A percentile compares a stretch with the other conserved stretches of the same genome.
phyloP scores from a whole-genome alignment of 83 land plant genomes.

The Diphasiastrum complanatum region DNA sequence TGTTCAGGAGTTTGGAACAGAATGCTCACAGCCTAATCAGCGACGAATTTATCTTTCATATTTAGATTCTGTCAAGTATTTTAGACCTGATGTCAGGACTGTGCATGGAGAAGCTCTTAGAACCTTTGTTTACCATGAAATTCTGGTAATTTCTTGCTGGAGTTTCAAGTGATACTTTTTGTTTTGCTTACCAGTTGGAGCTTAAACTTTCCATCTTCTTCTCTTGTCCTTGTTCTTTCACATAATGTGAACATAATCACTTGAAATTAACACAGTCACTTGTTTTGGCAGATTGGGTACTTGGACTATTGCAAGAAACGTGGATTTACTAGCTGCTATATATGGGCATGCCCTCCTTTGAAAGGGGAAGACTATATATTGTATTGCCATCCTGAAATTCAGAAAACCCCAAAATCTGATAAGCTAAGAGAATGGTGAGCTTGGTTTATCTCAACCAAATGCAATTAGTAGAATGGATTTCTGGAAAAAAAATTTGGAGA shows the following conservation, averaged over 20 bases:
- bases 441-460: background rate
- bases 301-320: conserved; percentile 93
- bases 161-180: too few species aligned
- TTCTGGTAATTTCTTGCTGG: conserved; percentile 80
- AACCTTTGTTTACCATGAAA: conserved; percentile 98
- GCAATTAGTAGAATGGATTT: too few species aligned
- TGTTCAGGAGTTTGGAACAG: conserved; percentile 98
- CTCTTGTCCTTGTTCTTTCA: too few species aligned
- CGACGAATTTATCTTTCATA: conserved; percentile 96
- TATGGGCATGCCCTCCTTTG: conserved; percentile 99
- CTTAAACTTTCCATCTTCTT: too few species aligned
- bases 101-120: conserved; percentile 88
- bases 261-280: background rate
- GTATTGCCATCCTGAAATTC: conserved; percentile 99
- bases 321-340: conserved; percentile 96
- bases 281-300: conserved; percentile 72
- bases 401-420: conserved; percentile 97
- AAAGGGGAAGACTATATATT: conserved; percentile 98
- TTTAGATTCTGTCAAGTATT: conserved; percentile 95
- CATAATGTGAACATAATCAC: too few species aligned
- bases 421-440: conserved; percentile 91
- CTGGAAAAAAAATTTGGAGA: too few species aligned
- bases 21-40: conserved; percentile 76
- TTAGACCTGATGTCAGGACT: conserved; percentile 91
- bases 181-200: too few species aligned